These are phyloP conservation scores for Aspergillus intermedius DNA, from an alignment of 2,329 filamentous ascomycete species.

Conservation along the genomic window DNA sequence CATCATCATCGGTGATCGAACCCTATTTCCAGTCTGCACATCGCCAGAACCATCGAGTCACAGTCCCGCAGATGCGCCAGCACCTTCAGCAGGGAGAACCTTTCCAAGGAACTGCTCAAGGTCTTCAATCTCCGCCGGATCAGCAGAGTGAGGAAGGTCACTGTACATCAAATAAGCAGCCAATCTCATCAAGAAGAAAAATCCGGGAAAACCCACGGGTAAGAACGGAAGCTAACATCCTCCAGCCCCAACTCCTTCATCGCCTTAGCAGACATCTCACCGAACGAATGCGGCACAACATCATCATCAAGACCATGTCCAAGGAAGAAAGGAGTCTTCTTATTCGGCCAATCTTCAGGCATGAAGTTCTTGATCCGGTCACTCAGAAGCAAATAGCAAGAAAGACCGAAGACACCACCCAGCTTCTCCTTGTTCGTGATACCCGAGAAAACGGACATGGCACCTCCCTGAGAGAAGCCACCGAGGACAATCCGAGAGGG, in stretches of 20 bases:
- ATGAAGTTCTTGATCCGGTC: conserved; percentile 56
- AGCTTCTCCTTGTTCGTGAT: conserved; percentile 68
- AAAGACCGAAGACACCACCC: conserved; percentile 81
- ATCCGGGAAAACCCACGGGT: conserved; percentile 51
- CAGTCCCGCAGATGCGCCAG: conserved; percentile 23
- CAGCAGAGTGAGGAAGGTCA: conserved; percentile 68
- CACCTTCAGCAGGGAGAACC: conserved; percentile 45
- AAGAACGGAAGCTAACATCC: conserved; percentile 67
- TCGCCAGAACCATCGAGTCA: conserved; percentile 23
- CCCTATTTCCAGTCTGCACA: not conserved
- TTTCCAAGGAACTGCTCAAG: conserved; percentile 60
- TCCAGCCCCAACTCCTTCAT: conserved; percentile 63
- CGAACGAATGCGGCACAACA: conserved; percentile 64
- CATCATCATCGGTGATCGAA: conserved; percentile 4
- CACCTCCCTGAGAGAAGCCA: conserved; percentile 65
- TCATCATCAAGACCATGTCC: conserved; percentile 75
- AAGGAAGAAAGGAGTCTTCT: conserved; percentile 79
- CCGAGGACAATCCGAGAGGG: conserved; percentile 75
- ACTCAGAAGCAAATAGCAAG: conserved; percentile 70
- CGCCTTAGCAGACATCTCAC: conserved; percentile 58
- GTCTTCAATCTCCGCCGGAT: conserved; percentile 72
- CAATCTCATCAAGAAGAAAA: conserved; percentile 1
- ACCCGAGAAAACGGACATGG: conserved; percentile 75
- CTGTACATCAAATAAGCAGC: conserved; percentile 33
- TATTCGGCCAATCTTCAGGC: conserved; percentile 54